Evolutionary conservation across 1,139 yeast genomes (phyloP).

Genomic region (Candida sp.): DNA sequence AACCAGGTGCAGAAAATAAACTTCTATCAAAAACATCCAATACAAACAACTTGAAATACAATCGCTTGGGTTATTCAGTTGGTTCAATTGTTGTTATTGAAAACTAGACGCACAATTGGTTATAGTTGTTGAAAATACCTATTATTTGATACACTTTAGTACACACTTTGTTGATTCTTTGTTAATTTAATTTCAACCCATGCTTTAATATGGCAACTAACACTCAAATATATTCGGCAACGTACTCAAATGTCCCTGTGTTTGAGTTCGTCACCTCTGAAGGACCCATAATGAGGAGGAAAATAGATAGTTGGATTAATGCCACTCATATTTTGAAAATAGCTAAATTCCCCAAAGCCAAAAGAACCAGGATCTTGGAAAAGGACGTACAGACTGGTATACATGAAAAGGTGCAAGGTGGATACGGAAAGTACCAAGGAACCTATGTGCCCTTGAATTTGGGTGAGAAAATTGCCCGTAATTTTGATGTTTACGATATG

Average conservation of each 20-base stretch:
- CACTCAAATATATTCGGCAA: slow-evolving; percentile 67
- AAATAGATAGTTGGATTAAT: slow-evolving; percentile 78
- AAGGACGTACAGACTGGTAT: slow-evolving; percentile 81
- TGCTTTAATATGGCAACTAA: slow-evolving; percentile 8
- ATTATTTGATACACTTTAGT: no score
- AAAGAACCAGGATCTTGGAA: slow-evolving; percentile 80
- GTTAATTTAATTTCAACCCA: neutral
- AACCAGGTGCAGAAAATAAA: neutral
- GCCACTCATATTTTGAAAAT: slow-evolving; percentile 89
- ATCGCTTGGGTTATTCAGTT: neutral
- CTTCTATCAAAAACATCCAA: neutral
- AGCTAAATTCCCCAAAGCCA: slow-evolving; percentile 84
- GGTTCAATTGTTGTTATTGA: neutral
- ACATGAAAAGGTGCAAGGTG: slow-evolving; percentile 95
- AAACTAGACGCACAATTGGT: neutral
- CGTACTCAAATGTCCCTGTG: slow-evolving; percentile 78
- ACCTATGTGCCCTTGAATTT: slow-evolving; percentile 83
- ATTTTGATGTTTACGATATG: slow-evolving; percentile 67
- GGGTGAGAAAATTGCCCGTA: slow-evolving; percentile 63
- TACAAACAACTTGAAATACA: neutral
- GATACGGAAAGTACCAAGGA: slow-evolving; percentile 93
- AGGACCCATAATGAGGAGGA: slow-evolving; percentile 81
- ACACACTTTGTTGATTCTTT: neutral
- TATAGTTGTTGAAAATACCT: no score
- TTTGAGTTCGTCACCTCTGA: slow-evolving; percentile 68